Conservation (phyloP, 768 basidiomycete genomes). For the Phanerochaete carnosa region DNA sequence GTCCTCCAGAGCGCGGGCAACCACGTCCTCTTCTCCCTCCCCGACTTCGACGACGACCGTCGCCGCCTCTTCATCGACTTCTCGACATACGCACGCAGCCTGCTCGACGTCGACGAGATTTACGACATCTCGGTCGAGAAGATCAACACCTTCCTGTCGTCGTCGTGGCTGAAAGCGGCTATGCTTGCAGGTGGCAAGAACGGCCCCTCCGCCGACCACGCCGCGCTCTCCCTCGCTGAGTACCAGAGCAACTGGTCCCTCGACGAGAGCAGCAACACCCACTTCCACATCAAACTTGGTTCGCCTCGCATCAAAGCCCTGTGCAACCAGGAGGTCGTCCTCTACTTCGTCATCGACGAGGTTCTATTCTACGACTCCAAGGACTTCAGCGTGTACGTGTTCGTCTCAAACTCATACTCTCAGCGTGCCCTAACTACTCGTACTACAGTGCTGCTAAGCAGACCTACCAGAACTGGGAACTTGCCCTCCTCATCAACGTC, state of each 20-base stretch:
- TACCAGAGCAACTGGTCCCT: constrained; percentile 18
- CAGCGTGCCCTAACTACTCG: not conserved
- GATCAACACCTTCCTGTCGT: constrained; percentile 24
- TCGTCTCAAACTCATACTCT: not conserved
- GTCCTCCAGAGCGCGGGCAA: constrained; percentile 24
- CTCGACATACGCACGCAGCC: constrained; percentile 19
- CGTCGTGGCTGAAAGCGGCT: constrained; percentile 24
- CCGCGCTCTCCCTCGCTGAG: constrained; percentile 22
- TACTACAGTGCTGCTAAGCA: constrained; percentile 6
- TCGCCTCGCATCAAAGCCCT: constrained; percentile 23
- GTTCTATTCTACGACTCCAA: constrained; percentile 17
- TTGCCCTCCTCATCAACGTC: constrained; percentile 22
- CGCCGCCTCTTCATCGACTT: constrained; percentile 21
- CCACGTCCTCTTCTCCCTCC: constrained; percentile 29
- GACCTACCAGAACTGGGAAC: constrained; percentile 17
- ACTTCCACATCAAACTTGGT: constrained; percentile 25
- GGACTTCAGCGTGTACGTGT: constrained; percentile 15
- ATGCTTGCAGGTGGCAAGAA: constrained; percentile 15
- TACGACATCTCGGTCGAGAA: constrained; percentile 21
- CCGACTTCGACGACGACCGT: constrained; percentile 27
- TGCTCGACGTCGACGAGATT: constrained; percentile 15
- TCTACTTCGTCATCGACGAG: constrained; percentile 24
- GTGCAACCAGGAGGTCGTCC: constrained; percentile 26
- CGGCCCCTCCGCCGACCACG: constrained; percentile 10
- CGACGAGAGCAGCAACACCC: constrained; percentile 10